Evolutionary conservation across 441 rosid species (phyloP).

Genomic region (Cnidoscolus chayamansa): DNA sequence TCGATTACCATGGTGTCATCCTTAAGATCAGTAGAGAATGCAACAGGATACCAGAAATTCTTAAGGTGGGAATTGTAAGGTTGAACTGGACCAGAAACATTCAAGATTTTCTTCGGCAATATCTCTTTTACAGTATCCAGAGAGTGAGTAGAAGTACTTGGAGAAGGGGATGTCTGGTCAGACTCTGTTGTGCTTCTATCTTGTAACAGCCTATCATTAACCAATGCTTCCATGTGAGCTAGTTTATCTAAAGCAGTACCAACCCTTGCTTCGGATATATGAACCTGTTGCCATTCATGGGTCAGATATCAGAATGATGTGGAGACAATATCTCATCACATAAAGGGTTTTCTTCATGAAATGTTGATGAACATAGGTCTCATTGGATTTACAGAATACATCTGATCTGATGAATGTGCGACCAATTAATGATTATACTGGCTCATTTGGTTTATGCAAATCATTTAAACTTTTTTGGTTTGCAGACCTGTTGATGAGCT

Average conservation of each 20-base stretch:
- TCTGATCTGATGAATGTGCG: not conserved
- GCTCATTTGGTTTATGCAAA: not conserved
- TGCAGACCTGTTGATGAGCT: slow-evolving; percentile 77
- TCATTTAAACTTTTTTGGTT: not conserved
- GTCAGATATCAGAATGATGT: slow-evolving; percentile 18
- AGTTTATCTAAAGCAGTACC: slow-evolving; percentile 79
- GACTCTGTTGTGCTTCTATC: slow-evolving; percentile 44
- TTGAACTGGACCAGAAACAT: slow-evolving; percentile 87
- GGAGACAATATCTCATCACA: slow-evolving; percentile 1
- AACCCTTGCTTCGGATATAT: slow-evolving; percentile 92
- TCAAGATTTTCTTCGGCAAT: slow-evolving; percentile 57
- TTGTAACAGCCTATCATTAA: slow-evolving; percentile 70
- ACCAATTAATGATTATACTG: not conserved
- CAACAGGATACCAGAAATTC: slow-evolving; percentile 94
- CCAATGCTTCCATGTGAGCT: slow-evolving; percentile 87
- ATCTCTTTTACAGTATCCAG: slow-evolving; percentile 37
- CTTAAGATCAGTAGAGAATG: slow-evolving; percentile 77
- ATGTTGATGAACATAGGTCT: not conserved
- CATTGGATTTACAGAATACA: too few relatives aligned
- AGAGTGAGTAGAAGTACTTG: slow-evolving; percentile 41
- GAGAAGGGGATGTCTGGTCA: slow-evolving; percentile 45
- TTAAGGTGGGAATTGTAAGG: slow-evolving; percentile 64
- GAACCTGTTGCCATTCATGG: slow-evolving; percentile 55
- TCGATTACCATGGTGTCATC: slow-evolving; percentile 78
- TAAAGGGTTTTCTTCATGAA: not conserved